A percentile compares a stretch with the other conserved stretches of the same genome.
Conservation (phyloP, 1,139 yeast species). For the Candida glucosophila region DNA sequence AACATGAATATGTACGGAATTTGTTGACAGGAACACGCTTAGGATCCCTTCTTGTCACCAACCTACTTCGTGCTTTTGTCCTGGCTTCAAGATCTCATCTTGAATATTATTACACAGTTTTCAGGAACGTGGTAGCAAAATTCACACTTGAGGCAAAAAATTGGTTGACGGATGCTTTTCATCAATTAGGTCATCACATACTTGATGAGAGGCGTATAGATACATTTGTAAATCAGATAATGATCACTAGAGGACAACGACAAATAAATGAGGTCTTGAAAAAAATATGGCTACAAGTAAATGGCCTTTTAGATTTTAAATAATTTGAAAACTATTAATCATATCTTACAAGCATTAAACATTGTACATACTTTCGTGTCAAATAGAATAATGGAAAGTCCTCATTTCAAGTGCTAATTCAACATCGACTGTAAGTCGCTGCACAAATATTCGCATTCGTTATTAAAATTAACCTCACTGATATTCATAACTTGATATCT, state of each 20-base stretch:
- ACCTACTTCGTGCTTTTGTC: slow-evolving; percentile 27
- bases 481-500: slow-evolving; percentile 62
- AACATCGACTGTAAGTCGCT: slow-evolving; percentile 33
- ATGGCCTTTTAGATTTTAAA: slow-evolving; percentile 43
- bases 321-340: too few species aligned
- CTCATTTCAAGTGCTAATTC: too few species aligned
- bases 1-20: slow-evolving; percentile 27
- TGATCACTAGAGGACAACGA: slow-evolving; percentile 59
- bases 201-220: slow-evolving; percentile 16
- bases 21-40: slow-evolving; percentile 26
- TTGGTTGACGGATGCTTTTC: slow-evolving; percentile 35
- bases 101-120: slow-evolving; percentile 46
- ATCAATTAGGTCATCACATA: slow-evolving; percentile 16
- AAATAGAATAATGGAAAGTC: too few species aligned
- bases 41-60: slow-evolving; percentile 27
- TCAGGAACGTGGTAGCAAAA: slow-evolving; percentile 46
- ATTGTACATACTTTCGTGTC: too few species aligned
- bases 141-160: slow-evolving; percentile 38
- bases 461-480: slow-evolving; percentile 46
- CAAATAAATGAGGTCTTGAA: slow-evolving; percentile 48
- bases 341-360: too few species aligned
- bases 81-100: slow-evolving; percentile 53
- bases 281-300: slow-evolving; percentile 55
- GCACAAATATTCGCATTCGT: slow-evolving; percentile 55
- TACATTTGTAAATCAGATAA: slow-evolving; percentile 43